Evolutionary conservation across 257 asterid genomes (phyloP).

Genomic region (Capsicum chinense): DNA sequence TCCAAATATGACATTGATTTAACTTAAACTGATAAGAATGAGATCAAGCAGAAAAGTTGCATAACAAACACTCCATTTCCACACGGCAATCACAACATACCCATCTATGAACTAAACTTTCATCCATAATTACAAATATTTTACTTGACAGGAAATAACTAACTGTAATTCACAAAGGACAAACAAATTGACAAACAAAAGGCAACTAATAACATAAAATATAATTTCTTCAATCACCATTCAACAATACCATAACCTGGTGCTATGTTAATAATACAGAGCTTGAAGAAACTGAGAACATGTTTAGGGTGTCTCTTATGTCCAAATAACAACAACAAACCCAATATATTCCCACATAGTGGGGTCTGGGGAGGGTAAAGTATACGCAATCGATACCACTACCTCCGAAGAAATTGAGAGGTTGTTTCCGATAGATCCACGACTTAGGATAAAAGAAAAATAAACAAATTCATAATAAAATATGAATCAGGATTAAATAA

Average conservation of each 20-base stretch:
- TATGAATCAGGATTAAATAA: too few relatives aligned
- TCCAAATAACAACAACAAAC: not conserved
- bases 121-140: not conserved
- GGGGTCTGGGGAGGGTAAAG: too few relatives aligned
- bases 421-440: too few relatives aligned
- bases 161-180: not conserved
- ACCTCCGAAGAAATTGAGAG: too few relatives aligned
- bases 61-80: not conserved
- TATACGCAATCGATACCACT: too few relatives aligned
- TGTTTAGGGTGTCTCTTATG: not conserved
- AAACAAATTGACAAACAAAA: not conserved
- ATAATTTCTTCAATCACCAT: not conserved
- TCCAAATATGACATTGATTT: not conserved
- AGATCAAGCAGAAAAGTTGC: not conserved
- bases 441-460: too few relatives aligned
- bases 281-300: not conserved
- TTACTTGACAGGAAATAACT: not conserved
- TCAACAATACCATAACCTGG: not conserved
- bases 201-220: not conserved
- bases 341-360: too few relatives aligned
- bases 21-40: conserved; percentile 7
- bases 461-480: too few relatives aligned
- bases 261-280: not conserved
- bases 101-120: not conserved
- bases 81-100: conserved; percentile 14